A percentile compares a stretch with the other conserved stretches of the same genome.
Evolutionary conservation across 2,329 filamentous ascomycete species (phyloP).

Genomic region (Fusarium foetens): DNA sequence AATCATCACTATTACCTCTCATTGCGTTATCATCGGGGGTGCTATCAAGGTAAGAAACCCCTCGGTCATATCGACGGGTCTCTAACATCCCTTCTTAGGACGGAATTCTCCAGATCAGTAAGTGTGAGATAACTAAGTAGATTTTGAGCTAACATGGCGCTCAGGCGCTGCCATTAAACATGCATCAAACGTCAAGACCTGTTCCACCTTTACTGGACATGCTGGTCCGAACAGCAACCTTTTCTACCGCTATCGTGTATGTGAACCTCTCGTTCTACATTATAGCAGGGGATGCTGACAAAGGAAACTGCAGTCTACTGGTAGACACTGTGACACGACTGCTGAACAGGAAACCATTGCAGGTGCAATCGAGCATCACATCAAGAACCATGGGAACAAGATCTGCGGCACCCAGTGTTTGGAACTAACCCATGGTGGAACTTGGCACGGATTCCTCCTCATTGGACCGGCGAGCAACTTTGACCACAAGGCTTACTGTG

Average conservation of each 20-base stretch:
- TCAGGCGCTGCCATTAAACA: background rate
- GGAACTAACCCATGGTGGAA: background rate
- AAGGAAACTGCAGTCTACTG: background rate
- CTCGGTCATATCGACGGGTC: accelerated
- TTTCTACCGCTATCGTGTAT: background rate
- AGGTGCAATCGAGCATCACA: background rate
- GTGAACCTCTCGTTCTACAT: background rate
- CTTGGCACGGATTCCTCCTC: background rate
- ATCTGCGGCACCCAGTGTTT: background rate
- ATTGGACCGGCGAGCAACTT: background rate
- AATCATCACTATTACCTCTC: accelerated
- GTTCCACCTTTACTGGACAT: background rate
- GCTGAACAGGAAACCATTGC: background rate
- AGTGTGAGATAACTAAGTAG: accelerated
- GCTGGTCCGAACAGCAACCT: background rate
- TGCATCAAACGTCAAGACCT: background rate
- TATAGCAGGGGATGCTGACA: background rate
- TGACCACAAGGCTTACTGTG: background rate
- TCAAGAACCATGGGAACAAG: background rate
- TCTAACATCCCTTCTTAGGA: background rate
- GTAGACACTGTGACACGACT: background rate
- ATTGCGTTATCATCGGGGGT: accelerated
- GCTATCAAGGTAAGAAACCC: background rate
- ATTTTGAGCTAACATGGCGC: accelerated
- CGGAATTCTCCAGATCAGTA: background rate